Percentiles rank a stretch among this genome's conserved stretches.
These are phyloP conservation scores for Diaporthe helianthi DNA, from an alignment of 2,329 filamentous ascomycete species.

Conservation along the genomic window DNA sequence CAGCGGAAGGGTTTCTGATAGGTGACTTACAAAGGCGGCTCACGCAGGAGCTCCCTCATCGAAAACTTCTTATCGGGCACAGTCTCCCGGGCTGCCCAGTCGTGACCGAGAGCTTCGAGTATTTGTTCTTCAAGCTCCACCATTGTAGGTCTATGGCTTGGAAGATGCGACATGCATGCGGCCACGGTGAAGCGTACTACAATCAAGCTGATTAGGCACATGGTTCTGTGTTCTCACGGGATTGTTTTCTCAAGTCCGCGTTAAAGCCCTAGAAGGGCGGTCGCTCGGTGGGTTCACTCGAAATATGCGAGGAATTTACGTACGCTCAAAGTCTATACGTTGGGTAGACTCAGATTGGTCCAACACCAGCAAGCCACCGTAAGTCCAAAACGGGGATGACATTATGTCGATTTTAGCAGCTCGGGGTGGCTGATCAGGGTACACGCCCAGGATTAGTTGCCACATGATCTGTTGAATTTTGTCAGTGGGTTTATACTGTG, in stretches of 20 bases:
- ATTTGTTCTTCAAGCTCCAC: not conserved
- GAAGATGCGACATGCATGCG: not conserved
- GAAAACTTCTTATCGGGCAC: not conserved
- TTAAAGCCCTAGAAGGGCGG: not conserved
- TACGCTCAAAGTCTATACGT: slow-evolving; percentile 4
- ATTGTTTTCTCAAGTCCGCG: not conserved
- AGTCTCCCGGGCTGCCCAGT: not conserved
- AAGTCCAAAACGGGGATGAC: not conserved
- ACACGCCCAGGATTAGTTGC: not conserved
- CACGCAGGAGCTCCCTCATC: slow-evolving; percentile 12
- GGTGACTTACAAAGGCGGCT: slow-evolving; percentile 10
- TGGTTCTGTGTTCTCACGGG: not conserved
- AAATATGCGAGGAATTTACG: not conserved
- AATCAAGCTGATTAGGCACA: not conserved
- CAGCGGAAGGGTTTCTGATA: not conserved
- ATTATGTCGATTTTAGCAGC: not conserved
- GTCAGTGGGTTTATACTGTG: not conserved
- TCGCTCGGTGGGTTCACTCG: no score
- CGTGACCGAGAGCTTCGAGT: not conserved
- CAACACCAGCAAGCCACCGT: not conserved
- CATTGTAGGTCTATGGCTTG: not conserved
- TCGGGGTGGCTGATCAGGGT: slow-evolving; percentile 2
- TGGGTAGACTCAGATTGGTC: not conserved
- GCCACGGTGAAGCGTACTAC: slow-evolving; percentile 3
- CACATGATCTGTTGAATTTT: not conserved